Conservation (phyloP, 116 monocot genomes). For the Zostera marina region DNA sequence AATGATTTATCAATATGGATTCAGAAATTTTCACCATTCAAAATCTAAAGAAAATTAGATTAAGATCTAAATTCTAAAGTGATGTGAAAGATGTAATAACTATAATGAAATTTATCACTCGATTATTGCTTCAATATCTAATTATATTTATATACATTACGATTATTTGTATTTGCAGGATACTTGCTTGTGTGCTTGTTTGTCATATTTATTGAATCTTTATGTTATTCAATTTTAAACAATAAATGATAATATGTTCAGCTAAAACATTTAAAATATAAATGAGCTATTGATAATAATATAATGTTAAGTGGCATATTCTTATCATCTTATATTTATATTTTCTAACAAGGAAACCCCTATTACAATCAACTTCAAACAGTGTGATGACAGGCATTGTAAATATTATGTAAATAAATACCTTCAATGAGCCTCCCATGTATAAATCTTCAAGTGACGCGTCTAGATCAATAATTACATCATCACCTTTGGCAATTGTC, state of each 20-base stretch:
- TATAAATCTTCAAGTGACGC: constrained; percentile 94
- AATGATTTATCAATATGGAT: too few species aligned
- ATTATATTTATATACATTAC: too few species aligned
- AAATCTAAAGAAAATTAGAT: too few species aligned
- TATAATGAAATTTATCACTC: neutral
- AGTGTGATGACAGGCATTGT: too few species aligned
- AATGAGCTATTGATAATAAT: neutral
- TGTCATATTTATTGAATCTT: neutral
- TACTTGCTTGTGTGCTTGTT: neutral
- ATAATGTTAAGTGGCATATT: neutral
- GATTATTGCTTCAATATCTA: neutral
- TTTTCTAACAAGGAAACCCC: too few species aligned
- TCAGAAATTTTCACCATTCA: too few species aligned
- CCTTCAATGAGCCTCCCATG: constrained; percentile 96
- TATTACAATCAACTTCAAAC: too few species aligned
- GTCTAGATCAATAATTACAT: constrained; percentile 86
- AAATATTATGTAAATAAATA: constrained; percentile 11
- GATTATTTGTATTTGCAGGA: neutral
- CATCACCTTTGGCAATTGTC: constrained; percentile 75
- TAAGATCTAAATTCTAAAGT: neutral
- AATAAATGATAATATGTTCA: constrained; percentile 1
- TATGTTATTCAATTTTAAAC: neutral
- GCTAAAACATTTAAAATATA: neutral
- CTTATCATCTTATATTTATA: too few species aligned
- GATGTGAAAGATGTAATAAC: neutral